phyloP scores from a whole-genome alignment of 805 yeast species.

The Blastobotrys parvus region DNA sequence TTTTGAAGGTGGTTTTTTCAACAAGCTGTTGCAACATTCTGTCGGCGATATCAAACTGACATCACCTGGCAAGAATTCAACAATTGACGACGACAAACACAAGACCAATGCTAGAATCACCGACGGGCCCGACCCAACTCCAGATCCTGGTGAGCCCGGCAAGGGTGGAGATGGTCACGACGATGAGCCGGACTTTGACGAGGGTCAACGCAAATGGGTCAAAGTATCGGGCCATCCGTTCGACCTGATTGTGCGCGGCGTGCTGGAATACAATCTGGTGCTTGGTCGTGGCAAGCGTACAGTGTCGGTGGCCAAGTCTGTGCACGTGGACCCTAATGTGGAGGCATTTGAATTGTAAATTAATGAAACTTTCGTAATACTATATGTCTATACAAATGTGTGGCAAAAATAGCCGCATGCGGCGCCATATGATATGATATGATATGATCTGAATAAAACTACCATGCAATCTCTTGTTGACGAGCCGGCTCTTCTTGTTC shows the following conservation, averaged over 20 bases:
- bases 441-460: conserved; percentile 1
- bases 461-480: conserved; percentile 6
- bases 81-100: conserved; percentile 21
- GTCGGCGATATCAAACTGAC: conserved; percentile 62
- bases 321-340: conserved; percentile 17
- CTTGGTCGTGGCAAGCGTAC: conserved; percentile 31
- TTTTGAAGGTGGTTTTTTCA: conserved; percentile 73
- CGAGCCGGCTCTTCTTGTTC: conserved; percentile 16
- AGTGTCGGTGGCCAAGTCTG: conserved; percentile 17
- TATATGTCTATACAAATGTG: too few relatives aligned
- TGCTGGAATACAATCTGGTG: conserved; percentile 68
- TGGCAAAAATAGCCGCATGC: too few relatives aligned
- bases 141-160: not conserved
- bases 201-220: conserved; percentile 53
- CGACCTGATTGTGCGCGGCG: conserved; percentile 77
- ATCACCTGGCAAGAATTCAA: conserved; percentile 52
- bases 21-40: conserved; percentile 48
- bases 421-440: not conserved
- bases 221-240: conserved; percentile 69
- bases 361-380: too few relatives aligned
- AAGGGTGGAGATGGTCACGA: conserved; percentile 1
- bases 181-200: conserved; percentile 20
- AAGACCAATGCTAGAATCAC: too few relatives aligned
- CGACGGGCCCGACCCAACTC: not conserved
- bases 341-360: not conserved